A percentile compares a stretch with the other conserved stretches of the same genome.
Conservation (phyloP, 1,284 basidiomycete species). For the Marasmius fiardii region DNA sequence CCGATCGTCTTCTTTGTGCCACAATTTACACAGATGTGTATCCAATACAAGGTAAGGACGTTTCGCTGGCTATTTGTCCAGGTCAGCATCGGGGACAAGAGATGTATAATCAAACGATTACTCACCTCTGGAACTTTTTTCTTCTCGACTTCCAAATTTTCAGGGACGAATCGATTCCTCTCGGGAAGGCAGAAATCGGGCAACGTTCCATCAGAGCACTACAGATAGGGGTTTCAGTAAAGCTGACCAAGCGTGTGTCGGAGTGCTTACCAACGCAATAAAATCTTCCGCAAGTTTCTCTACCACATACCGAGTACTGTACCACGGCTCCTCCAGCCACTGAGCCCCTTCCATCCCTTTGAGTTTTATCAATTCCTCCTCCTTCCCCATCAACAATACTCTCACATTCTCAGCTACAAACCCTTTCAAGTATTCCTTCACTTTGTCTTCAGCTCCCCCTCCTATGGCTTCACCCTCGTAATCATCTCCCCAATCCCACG, state of each 20-base stretch:
- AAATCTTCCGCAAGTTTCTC: conserved; percentile 67
- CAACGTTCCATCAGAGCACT: conserved; percentile 21
- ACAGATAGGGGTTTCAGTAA: neutral
- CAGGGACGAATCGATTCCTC: conserved; percentile 88
- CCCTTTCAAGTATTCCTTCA: conserved; percentile 61
- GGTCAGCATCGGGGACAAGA: neutral
- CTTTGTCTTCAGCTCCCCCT: conserved; percentile 42
- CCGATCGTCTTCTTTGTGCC: conserved; percentile 95
- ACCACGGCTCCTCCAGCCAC: conserved; percentile 82
- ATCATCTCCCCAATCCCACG: conserved; percentile 62
- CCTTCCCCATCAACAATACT: conserved; percentile 74
- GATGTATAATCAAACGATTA: neutral
- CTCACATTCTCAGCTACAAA: conserved; percentile 65
- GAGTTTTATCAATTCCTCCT: conserved; percentile 59
- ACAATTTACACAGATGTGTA: conserved; percentile 70
- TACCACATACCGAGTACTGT: conserved; percentile 81
- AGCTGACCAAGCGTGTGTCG: neutral
- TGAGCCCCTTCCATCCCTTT: conserved; percentile 23
- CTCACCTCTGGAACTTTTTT: conserved; percentile 58
- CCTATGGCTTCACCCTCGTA: conserved; percentile 38
- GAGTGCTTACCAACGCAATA: conserved; percentile 51
- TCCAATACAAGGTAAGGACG: conserved; percentile 77
- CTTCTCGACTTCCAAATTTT: conserved; percentile 80
- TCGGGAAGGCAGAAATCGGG: conserved; percentile 76
- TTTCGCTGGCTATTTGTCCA: conserved; percentile 55